These are phyloP conservation scores for Suillus paluster DNA, from an alignment of 768 basidiomycete species.

Conservation along the genomic window DNA sequence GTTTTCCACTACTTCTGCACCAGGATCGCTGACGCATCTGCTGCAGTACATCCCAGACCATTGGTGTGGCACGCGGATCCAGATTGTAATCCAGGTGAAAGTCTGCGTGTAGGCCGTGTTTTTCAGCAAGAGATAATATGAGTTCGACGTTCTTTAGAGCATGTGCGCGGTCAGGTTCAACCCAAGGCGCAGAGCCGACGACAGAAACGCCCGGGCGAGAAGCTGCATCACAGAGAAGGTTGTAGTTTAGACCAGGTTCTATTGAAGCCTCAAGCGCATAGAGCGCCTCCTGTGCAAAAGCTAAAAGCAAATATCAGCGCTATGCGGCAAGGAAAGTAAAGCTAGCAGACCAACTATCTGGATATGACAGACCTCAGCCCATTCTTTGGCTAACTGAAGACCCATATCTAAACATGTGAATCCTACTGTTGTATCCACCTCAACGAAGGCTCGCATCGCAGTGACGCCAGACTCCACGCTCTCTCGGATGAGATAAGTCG, in stretches of 20 bases:
- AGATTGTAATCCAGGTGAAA: conserved; percentile 75
- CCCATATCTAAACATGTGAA: conserved; percentile 59
- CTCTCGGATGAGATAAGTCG: conserved; percentile 56
- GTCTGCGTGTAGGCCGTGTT: conserved; percentile 49
- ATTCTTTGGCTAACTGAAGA: conserved; percentile 50
- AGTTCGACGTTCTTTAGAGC: conserved; percentile 58
- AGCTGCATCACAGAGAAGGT: conserved; percentile 49
- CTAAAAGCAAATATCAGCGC: conserved; percentile 32
- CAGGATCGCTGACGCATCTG: conserved; percentile 39
- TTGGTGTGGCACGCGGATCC: conserved; percentile 51
- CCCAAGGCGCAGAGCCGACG: conserved; percentile 69
- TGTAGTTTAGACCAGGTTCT: conserved; percentile 48
- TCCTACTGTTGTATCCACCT: conserved; percentile 59
- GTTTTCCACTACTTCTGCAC: conserved; percentile 25
- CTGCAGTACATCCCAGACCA: conserved; percentile 58
- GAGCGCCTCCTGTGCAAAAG: conserved; percentile 65
- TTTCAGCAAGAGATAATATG: conserved; percentile 51
- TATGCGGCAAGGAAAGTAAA: background rate
- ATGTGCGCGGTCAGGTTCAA: conserved; percentile 53
- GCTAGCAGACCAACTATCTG: conserved; percentile 55
- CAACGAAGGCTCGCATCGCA: conserved; percentile 69
- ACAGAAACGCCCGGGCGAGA: conserved; percentile 47
- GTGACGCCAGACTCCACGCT: conserved; percentile 68
- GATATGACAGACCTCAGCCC: conserved; percentile 52
- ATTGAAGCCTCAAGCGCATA: conserved; percentile 42